Percentiles rank a stretch among this genome's conserved stretches.
Conservation (phyloP, 129 eudicot species). For the Saposhnikovia divaricata region DNA sequence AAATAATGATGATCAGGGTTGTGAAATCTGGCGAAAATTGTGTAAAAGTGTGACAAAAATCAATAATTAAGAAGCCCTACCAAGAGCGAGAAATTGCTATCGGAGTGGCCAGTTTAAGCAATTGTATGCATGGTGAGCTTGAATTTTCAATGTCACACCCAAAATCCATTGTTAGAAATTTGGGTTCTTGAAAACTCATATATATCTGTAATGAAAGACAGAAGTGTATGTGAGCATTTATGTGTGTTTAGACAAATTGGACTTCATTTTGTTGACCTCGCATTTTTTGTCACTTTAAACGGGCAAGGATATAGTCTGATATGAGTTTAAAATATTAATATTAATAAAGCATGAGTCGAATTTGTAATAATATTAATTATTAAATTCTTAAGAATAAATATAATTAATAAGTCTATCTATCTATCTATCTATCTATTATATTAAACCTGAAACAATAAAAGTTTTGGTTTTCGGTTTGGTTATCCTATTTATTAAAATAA, state of each 20-base stretch:
- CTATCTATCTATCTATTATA: no score
- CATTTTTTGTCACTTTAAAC: no score
- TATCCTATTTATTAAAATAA: no score
- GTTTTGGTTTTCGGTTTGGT: no score
- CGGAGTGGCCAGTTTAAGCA: background rate
- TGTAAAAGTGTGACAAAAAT: conserved; percentile 21
- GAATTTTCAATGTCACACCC: background rate
- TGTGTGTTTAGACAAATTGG: background rate
- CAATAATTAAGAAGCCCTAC: conserved; percentile 13
- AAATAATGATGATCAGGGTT: background rate
- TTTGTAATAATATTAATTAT: no score
- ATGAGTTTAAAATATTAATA: no score
- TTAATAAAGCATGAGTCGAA: no score
- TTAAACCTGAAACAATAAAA: no score
- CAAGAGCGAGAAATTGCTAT: background rate
- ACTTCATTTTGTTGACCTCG: background rate
- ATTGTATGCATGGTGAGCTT: conserved; percentile 38
- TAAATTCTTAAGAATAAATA: no score
- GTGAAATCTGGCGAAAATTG: conserved; percentile 49
- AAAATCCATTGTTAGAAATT: background rate
- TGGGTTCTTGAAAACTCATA: background rate
- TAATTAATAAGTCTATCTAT: no score
- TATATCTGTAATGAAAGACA: background rate
- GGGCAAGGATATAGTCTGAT: no score
- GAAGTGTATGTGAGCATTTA: background rate